A percentile compares a stretch with the other conserved stretches of the same genome.
Evolutionary conservation across 345 rosid species (phyloP).

Genomic region (Acer yangbiense): DNA sequence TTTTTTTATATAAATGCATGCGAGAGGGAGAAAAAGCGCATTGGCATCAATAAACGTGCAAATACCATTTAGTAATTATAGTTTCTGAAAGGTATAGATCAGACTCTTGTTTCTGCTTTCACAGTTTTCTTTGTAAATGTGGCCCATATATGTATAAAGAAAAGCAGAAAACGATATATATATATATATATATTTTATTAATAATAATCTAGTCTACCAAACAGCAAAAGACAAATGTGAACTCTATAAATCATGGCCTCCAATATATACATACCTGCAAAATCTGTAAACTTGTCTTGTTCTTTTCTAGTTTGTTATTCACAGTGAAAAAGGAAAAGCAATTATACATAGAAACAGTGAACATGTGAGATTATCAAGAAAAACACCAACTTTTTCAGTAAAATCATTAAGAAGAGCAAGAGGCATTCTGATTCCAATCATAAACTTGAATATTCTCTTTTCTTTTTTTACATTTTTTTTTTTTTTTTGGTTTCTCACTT

Average conservation of each 20-base stretch:
- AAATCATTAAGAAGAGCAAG: constrained; percentile 43
- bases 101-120: constrained; percentile 7
- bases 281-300: constrained; percentile 31
- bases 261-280: constrained; percentile 21
- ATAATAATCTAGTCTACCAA: neutral
- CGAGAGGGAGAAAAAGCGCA: constrained; percentile 6
- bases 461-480: no score
- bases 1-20: constrained; percentile 8
- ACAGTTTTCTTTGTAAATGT: neutral
- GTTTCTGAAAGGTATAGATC: constrained; percentile 10
- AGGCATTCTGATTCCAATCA: constrained; percentile 30
- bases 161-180: neutral
- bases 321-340: constrained; percentile 18
- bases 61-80: constrained; percentile 4
- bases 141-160: neutral
- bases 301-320: constrained; percentile 33
- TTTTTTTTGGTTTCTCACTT: constrained; percentile 19
- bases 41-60: constrained; percentile 24
- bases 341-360: neutral
- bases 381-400: constrained; percentile 39
- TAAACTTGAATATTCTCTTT: constrained; percentile 20
- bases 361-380: constrained; percentile 33
- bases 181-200: no score
- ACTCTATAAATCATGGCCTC: constrained; percentile 4
- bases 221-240: constrained; percentile 8